Base-by-base conservation (phyloP, 352 stramenopile genomes). In the Detonula confervacea region DNA sequence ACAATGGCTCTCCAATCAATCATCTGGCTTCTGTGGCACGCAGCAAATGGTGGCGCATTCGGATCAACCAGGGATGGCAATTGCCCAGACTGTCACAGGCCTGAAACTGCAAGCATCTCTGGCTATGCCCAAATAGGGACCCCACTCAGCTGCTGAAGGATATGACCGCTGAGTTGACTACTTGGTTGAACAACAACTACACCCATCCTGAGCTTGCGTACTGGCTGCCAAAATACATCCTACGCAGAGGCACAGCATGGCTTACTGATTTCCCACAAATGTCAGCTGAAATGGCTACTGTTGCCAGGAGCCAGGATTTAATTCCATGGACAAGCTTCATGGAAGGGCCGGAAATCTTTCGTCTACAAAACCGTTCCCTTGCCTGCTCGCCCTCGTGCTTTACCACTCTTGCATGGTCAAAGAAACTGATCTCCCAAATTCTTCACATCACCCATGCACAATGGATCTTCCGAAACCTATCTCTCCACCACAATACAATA, bases 291-390 rank as follows among this genome's bases (percentile, higher is more conserved):
- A 49, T 33, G 56, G 1, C 0, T 3, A 46, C 1, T 1, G 29
- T 61, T 6, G 60, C 42, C 1, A 14, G 37, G 3, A 47, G 24
- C 14, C 61, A 60, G 8, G 61, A 70, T 29, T 3, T 60, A 0
- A 57, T 70, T 33, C 22, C 8, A 9, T 70, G 61, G 61, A 47
- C 0, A 14, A 3, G 33, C 2, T 60, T 70, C 20, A 57, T 60
- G 39, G 60, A 68, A 12, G 60, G 60, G 14, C 29, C 29, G 2
- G 18, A 59, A 20, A 24, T 60, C 2, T 49, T 57, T 14, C 8
- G 0, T 12, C 12, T 70, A 7, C 29, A 49, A 27, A n/a, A n/a
- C 4, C 22, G 35, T 3, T 46, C 24, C 37, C 29, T 60, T 1
- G 61, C 27, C 1, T 14, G 25, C 18, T 46, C 14, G 1, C 25